Percentiles rank a stretch among this genome's conserved stretches.
Conservation (phyloP, 1,284 basidiomycete species). For the Pterulicium gracile region DNA sequence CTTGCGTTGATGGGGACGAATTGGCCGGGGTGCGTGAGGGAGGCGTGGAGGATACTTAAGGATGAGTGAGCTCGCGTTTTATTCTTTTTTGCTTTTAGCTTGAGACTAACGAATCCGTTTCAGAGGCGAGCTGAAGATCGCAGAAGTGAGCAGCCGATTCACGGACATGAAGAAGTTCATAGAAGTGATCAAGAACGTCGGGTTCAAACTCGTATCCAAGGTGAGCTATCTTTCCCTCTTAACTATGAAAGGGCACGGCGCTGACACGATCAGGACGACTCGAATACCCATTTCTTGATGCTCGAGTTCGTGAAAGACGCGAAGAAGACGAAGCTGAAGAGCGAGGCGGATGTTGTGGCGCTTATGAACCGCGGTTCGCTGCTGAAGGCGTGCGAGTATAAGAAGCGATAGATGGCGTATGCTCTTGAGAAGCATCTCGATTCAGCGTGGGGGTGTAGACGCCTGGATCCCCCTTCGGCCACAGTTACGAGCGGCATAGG, state of each 20-base stretch:
- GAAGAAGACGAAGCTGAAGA: conserved; percentile 34
- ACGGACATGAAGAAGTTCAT: conserved; percentile 68
- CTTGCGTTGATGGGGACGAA: conserved; percentile 96
- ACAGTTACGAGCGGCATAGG: no score
- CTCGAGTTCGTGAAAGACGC: conserved; percentile 74
- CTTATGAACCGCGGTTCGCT: conserved; percentile 36
- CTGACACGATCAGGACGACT: conserved; percentile 45
- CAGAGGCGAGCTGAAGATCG: conserved; percentile 85
- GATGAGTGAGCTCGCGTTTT: conserved; percentile 46
- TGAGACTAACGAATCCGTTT: conserved; percentile 8
- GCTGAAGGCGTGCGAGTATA: conserved; percentile 95
- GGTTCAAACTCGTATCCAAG: conserved; percentile 72
- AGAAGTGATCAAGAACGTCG: conserved; percentile 60
- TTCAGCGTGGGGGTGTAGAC: no score
- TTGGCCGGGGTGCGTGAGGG: conserved; percentile 85
- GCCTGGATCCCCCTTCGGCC: no score
- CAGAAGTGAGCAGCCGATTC: conserved; percentile 92
- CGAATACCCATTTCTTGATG: conserved; percentile 82
- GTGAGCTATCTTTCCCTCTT: conserved; percentile 27
- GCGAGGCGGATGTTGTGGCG: conserved; percentile 45
- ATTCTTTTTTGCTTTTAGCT: conserved; percentile 4
- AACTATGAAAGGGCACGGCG: not conserved
- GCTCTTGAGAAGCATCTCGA: no score
- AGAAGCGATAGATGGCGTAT: conserved; percentile 80
- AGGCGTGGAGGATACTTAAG: conserved; percentile 82